Conservation (phyloP, 768 basidiomycete genomes). For the Mycena rosella region DNA sequence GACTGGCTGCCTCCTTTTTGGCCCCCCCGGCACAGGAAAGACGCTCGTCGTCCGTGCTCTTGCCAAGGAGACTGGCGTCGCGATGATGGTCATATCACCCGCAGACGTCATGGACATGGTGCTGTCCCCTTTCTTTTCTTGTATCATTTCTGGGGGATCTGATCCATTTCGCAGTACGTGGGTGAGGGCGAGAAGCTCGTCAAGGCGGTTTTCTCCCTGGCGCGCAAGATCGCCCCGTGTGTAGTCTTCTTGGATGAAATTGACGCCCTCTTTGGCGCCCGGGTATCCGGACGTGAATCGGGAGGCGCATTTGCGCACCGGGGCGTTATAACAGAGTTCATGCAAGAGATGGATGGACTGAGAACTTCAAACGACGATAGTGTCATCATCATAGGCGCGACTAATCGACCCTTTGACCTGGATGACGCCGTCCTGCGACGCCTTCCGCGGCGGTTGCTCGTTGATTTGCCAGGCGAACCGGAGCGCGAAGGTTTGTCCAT, state of each 20-base stretch:
- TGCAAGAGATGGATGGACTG: constrained; percentile 97
- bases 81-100: constrained; percentile 91
- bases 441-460: constrained; percentile 85
- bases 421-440: constrained; percentile 94
- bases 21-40: constrained; percentile 92
- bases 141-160: too few species aligned
- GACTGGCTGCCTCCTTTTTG: constrained; percentile 92
- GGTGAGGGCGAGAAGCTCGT: constrained; percentile 94
- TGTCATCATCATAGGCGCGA: constrained; percentile 94
- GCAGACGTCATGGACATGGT: constrained; percentile 99
- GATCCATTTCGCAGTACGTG: constrained; percentile 68
- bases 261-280: constrained; percentile 91
- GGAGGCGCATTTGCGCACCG: constrained; percentile 88
- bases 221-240: constrained; percentile 87
- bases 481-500: constrained; percentile 80
- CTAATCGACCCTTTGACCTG: constrained; percentile 91
- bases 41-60: constrained; percentile 91
- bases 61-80: constrained; percentile 93
- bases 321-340: constrained; percentile 75
- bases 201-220: constrained; percentile 88
- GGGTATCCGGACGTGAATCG: constrained; percentile 80
- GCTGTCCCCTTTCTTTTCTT: too few species aligned
- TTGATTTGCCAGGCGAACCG: constrained; percentile 89
- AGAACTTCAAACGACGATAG: constrained; percentile 82
- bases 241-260: constrained; percentile 97